Conservation (phyloP, 2,329 filamentous ascomycete species). For the Paraphoma chrysanthemicola region DNA sequence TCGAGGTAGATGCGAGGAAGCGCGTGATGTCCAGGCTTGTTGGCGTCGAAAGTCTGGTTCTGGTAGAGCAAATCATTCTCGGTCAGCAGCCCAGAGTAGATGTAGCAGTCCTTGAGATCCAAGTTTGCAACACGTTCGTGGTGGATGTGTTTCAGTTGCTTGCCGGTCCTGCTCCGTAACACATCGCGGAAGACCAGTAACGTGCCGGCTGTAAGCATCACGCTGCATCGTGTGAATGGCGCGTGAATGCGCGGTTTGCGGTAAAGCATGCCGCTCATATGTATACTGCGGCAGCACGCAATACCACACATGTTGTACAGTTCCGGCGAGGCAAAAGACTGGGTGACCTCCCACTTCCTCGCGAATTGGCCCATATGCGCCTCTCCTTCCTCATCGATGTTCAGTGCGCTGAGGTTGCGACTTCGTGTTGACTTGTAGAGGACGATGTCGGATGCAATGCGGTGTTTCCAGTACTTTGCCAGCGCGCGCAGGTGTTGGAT, state of each 20-base stretch:
- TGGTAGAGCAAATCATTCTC: conserved; percentile 69
- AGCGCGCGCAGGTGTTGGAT: conserved; percentile 63
- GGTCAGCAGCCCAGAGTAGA: conserved; percentile 69
- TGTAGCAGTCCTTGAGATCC: conserved; percentile 68
- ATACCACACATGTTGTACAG: conserved; percentile 75
- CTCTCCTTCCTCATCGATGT: conserved; percentile 71
- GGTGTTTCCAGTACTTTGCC: conserved; percentile 67
- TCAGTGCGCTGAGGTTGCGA: conserved; percentile 65
- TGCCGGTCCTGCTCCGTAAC: conserved; percentile 62
- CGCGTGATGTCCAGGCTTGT: conserved; percentile 65
- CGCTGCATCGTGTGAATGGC: conserved; percentile 66
- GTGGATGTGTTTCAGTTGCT: conserved; percentile 65
- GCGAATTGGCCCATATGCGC: conserved; percentile 71
- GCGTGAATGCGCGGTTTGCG: conserved; percentile 68
- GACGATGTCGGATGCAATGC: conserved; percentile 62
- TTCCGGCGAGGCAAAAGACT: conserved; percentile 67
- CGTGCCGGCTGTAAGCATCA: conserved; percentile 66
- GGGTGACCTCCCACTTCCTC: conserved; percentile 71
- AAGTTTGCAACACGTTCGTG: conserved; percentile 66
- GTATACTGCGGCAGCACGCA: conserved; percentile 66
- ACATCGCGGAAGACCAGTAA: conserved; percentile 69
- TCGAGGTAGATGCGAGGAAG: conserved; percentile 66
- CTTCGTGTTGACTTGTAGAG: conserved; percentile 64
- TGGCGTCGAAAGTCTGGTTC: conserved; percentile 69
- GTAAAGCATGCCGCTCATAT: conserved; percentile 68